These are phyloP conservation scores for Pleurotus tuoliensis DNA, from an alignment of 768 basidiomycete genomes.

Conservation along the genomic window DNA sequence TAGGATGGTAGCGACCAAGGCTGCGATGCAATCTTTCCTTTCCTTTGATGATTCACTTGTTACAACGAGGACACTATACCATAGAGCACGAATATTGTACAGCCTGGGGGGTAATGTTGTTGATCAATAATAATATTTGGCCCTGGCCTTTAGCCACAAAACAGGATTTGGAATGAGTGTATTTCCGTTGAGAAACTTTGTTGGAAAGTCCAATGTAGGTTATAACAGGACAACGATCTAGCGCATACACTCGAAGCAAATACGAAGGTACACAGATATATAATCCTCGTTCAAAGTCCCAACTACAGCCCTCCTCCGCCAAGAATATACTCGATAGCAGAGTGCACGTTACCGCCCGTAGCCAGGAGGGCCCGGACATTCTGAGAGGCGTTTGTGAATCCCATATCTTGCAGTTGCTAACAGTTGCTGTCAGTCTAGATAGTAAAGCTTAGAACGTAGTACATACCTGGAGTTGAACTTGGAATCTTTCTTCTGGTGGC, in stretches of 20 bases:
- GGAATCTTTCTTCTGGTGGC: constrained; percentile 89
- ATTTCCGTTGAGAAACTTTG: neutral
- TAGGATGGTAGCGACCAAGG: neutral
- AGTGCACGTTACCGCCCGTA: constrained; percentile 89
- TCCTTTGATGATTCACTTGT: neutral
- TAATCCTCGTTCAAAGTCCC: neutral
- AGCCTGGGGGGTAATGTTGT: constrained; percentile 4
- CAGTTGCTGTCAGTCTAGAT: neutral
- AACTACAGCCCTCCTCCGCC: constrained; percentile 65
- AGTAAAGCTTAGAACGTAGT: neutral
- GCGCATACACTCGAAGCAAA: neutral
- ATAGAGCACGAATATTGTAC: neutral
- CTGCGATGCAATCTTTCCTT: neutral
- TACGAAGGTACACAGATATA: neutral
- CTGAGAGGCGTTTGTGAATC: constrained; percentile 83
- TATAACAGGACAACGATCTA: neutral
- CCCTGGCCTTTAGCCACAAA: neutral
- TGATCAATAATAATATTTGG: constrained; percentile 4
- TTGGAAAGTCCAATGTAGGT: neutral
- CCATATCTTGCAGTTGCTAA: constrained; percentile 94
- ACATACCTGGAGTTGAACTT: constrained; percentile 72
- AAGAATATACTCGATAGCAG: constrained; percentile 91
- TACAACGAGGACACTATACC: constrained; percentile 4
- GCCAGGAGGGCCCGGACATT: constrained; percentile 89
- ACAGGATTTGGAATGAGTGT: neutral